Base-by-base conservation (phyloP, 2,329 filamentous ascomycete genomes). In the Dothideomycetes sp. region DNA sequence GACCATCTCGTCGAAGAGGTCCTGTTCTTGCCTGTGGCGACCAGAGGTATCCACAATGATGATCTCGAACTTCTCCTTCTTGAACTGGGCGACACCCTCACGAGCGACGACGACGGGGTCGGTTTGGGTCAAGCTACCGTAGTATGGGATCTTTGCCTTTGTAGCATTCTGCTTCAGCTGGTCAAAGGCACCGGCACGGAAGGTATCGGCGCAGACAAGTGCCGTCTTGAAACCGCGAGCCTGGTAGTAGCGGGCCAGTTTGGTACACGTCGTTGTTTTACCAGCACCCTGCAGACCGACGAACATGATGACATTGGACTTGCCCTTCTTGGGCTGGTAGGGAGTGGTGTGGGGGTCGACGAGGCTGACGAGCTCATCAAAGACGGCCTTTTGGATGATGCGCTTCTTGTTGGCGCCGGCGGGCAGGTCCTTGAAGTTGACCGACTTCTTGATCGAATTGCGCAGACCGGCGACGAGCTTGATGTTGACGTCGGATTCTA, bases 121-220 rank as follows among this genome's bases (percentile, higher is more conserved):
- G 5, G 88, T 95, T 66, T 98, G 87, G 3, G 89, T 98, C 48
- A 98, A 70, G 42, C 85, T 94, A 53, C 91, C 91, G 60, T 93
- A 98, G 72, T 98, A 98, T 8, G 91, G 91, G 38, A 98, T 96
- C 68, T 96, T 96, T 37, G 91, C 91, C 63, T 96, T 98, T 24
- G 87, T 96, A 2, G 91, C 91, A 60, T 98, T 98, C 66, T 98
- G 91, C 68, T 96, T 96, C 60, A 98, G 64, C 67, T 98, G 91
- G 58, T 98, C 91, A 52, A 98, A 98, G 31, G 91, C 91, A 70
- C 91, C 91, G 24, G 91, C 91, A 66, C 91, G 84, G 72, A 98
- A 98, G 18, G 91, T 98, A 64, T 98, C 91, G 36, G 91, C 91
- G 66, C 91, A 98, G 24, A 98, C 91, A 41, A 98, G 69, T 50